These are phyloP conservation scores for Chlorella sp. DNA, from an alignment of 139 green algal species.

Conservation along the genomic window DNA sequence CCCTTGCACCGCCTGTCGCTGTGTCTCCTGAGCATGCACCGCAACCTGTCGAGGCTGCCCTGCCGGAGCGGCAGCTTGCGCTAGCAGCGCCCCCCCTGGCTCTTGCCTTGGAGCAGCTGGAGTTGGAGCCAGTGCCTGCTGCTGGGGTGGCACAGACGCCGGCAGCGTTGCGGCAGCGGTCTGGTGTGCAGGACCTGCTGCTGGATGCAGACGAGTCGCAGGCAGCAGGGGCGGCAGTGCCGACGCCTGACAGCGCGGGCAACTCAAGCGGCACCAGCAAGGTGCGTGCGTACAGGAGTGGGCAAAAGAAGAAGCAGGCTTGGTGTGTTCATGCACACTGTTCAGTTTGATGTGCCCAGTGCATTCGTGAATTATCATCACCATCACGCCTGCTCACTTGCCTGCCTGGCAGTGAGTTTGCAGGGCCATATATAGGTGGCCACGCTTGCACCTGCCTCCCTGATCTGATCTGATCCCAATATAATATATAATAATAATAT, in stretches of 20 bases:
- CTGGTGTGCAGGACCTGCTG: background rate
- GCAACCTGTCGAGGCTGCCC: background rate
- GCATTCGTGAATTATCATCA: too few species aligned
- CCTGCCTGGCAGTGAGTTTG: background rate
- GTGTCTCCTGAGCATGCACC: too few species aligned
- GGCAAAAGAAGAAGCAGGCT: too few species aligned
- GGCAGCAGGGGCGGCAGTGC: background rate
- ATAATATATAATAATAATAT: too few species aligned
- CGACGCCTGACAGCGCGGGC: background rate
- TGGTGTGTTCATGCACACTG: too few species aligned
- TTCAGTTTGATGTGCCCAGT: too few species aligned
- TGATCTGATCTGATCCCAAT: too few species aligned
- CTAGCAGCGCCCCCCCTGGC: background rate
- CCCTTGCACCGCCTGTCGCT: background rate
- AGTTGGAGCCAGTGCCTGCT: background rate
- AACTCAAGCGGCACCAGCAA: conserved; percentile 13
- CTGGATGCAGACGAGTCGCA: background rate
- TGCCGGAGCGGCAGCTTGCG: background rate
- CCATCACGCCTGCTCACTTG: background rate
- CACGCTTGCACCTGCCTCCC: too few species aligned
- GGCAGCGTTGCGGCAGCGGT: background rate
- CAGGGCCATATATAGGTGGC: too few species aligned
- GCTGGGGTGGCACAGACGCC: background rate
- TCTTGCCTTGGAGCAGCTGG: background rate
- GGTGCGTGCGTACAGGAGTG: background rate